phyloP scores from a whole-genome alignment of 2,329 filamentous ascomycete species.

The Sporothrix schenckii region DNA sequence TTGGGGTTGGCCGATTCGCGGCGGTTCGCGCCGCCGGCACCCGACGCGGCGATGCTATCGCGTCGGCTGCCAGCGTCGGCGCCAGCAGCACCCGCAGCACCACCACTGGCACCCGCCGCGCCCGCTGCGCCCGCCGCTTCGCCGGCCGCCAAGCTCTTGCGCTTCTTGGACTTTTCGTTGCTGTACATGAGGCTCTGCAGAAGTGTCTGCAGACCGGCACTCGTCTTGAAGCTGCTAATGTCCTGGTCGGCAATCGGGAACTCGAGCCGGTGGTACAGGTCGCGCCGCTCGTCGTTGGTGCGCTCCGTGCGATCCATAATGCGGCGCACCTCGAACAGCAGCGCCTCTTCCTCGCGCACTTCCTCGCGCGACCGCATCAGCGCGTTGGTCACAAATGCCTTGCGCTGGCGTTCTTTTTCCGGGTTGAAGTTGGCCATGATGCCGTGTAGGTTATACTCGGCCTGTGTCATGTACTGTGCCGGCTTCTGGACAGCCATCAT shows the following conservation, averaged over 20 bases:
- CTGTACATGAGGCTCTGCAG: conserved; percentile 75
- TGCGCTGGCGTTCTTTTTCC: conserved; percentile 74
- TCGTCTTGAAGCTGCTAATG: conserved; percentile 77
- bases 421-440: conserved; percentile 86
- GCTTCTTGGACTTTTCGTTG: conserved; percentile 87
- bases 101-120: conserved; percentile 39
- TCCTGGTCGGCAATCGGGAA: conserved; percentile 72
- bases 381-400: conserved; percentile 79
- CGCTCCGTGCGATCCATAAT: conserved; percentile 85
- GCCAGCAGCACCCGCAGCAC: neutral
- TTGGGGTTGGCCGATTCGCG: conserved; percentile 29
- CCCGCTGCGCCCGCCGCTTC: conserved; percentile 55
- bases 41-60: conserved; percentile 57
- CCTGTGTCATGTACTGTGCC: conserved; percentile 80
- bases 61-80: conserved; percentile 48
- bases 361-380: conserved; percentile 82
- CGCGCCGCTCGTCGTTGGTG: conserved; percentile 83
- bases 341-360: conserved; percentile 85
- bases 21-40: conserved; percentile 37
- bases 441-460: conserved; percentile 81
- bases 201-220: conserved; percentile 74
- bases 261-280: conserved; percentile 84
- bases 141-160: conserved; percentile 68
- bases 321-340: conserved; percentile 87
- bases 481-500: conserved; percentile 81